Percentiles rank a stretch among this genome's conserved stretches.
Evolutionary conservation across 441 rosid species (phyloP).

Genomic region (California macrophylla): DNA sequence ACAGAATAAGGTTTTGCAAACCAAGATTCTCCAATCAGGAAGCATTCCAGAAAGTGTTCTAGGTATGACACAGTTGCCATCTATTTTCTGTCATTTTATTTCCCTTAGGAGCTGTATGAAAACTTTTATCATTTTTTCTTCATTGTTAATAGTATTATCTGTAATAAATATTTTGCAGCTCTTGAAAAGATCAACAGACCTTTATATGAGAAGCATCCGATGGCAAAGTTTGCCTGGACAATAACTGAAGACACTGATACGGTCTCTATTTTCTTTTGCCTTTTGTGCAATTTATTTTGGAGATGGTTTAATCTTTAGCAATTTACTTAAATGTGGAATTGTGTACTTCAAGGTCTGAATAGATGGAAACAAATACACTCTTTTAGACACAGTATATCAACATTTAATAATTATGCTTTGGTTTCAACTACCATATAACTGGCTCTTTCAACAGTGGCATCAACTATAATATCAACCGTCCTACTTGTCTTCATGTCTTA

Average conservation of each 20-base stretch:
- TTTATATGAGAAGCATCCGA: constrained; percentile 86
- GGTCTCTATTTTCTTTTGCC: constrained; percentile 35
- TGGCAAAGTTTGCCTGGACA: constrained; percentile 89
- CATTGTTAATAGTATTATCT: constrained; percentile 8
- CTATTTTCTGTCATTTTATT: background rate
- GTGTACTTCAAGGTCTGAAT: background rate
- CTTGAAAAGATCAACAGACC: constrained; percentile 84
- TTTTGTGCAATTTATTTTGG: background rate
- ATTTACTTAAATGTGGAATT: background rate
- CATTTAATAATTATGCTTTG: background rate
- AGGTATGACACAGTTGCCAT: constrained; percentile 37
- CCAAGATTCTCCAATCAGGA: constrained; percentile 60
- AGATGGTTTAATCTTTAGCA: background rate
- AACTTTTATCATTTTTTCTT: constrained; percentile 9
- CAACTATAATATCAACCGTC: background rate
- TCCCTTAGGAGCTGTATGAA: constrained; percentile 13
- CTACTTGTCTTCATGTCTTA: background rate
- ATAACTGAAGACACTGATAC: constrained; percentile 75
- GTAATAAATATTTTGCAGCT: constrained; percentile 40
- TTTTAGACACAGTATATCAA: background rate
- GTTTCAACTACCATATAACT: background rate
- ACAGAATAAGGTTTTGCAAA: constrained; percentile 62
- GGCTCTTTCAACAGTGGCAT: background rate
- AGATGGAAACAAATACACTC: background rate
- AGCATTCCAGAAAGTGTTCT: constrained; percentile 49